Conservation (phyloP, 2,329 filamentous ascomycete species). For the Penicillium psychrosexuale region DNA sequence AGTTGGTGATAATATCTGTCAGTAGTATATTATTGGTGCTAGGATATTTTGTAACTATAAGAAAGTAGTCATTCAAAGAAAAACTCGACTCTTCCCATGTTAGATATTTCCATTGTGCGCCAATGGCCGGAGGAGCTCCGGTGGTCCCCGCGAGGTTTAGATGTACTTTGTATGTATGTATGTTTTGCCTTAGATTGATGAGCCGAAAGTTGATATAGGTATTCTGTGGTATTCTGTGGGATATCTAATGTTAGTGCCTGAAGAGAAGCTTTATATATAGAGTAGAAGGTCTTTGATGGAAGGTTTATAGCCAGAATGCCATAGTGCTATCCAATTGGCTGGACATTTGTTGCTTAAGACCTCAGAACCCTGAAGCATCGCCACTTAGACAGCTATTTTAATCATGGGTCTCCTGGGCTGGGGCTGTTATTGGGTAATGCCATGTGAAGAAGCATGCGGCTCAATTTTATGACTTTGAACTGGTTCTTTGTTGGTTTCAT, state of each 20-base stretch:
- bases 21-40: neutral
- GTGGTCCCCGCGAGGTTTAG: conserved; percentile 21
- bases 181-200: neutral
- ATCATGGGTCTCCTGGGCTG: neutral
- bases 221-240: neutral
- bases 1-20: neutral
- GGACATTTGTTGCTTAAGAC: conserved; percentile 5
- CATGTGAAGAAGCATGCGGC: neutral
- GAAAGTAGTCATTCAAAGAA: conserved; percentile 4
- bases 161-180: conserved; percentile 1
- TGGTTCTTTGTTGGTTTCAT: neutral
- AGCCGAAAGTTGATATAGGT: neutral
- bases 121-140: conserved; percentile 13
- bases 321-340: conserved; percentile 11
- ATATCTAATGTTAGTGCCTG: neutral
- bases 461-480: neutral
- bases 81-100: neutral
- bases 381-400: conserved; percentile 5
- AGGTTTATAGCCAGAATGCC: neutral
- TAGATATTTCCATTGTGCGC: conserved; percentile 14
- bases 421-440: neutral
- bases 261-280: neutral
- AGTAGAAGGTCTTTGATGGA: neutral
- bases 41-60: neutral
- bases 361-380: conserved; percentile 7